phyloP scores from a whole-genome alignment of 148 eudicot species.

The Chenopodium suecicum region DNA sequence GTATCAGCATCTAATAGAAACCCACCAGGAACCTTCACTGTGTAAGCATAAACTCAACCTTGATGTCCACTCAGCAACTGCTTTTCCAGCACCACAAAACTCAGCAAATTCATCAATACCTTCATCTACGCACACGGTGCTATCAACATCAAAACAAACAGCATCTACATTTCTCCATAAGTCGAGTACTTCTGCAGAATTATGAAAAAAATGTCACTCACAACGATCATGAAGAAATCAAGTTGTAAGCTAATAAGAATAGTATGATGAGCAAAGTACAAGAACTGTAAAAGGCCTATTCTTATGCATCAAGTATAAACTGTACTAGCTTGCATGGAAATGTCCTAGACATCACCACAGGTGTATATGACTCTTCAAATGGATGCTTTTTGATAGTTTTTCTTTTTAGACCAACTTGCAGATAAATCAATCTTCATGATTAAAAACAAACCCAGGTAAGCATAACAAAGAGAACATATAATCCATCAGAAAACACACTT shows the following conservation, averaged over 20 bases:
- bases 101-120: slow-evolving; percentile 97
- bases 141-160: slow-evolving; percentile 96
- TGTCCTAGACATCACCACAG: background rate
- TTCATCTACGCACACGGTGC: slow-evolving; percentile 95
- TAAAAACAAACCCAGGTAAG: background rate
- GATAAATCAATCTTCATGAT: background rate
- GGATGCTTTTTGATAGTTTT: background rate
- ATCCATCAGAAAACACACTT: background rate
- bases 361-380: background rate
- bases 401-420: background rate
- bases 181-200: slow-evolving; percentile 64
- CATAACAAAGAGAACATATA: background rate
- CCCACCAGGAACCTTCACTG: background rate
- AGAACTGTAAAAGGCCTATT: background rate
- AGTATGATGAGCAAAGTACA: slow-evolving; percentile 2
- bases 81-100: slow-evolving; percentile 95
- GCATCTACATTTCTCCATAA: slow-evolving; percentile 74
- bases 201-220: slow-evolving; percentile 9
- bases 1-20: background rate
- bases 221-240: background rate
- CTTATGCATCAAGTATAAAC: background rate
- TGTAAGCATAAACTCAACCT: slow-evolving; percentile 41
- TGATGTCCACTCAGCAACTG: slow-evolving; percentile 96
- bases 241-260: background rate
- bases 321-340: background rate